Percentiles rank a stretch among this genome's conserved stretches.
These are phyloP conservation scores for Phialophora tarda DNA, from an alignment of 2,329 filamentous ascomycete genomes.

Conservation along the genomic window DNA sequence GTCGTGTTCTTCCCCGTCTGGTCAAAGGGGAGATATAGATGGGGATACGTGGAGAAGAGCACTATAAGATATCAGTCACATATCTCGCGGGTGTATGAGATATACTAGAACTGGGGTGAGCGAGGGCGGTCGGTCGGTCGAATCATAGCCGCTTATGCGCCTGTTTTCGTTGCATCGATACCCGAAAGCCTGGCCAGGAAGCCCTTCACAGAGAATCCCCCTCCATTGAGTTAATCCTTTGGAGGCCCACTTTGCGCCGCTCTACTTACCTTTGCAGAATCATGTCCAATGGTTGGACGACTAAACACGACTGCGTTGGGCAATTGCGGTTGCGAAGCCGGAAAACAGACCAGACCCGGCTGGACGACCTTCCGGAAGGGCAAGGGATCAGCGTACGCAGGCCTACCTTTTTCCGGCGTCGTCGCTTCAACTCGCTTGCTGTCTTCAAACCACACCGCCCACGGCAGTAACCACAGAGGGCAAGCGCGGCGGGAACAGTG, in stretches of 20 bases:
- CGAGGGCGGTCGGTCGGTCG: neutral
- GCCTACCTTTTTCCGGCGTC: neutral
- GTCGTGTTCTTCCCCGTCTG: neutral
- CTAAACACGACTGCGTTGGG: conserved; percentile 5
- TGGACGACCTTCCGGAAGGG: neutral
- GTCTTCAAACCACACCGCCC: conserved; percentile 5
- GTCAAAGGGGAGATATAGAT: neutral
- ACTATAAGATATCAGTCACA: conserved; percentile 6
- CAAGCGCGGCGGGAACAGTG: neutral
- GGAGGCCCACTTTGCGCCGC: neutral
- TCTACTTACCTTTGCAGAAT: neutral
- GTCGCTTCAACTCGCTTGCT: conserved; percentile 9
- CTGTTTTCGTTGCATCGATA: neutral
- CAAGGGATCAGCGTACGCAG: conserved; percentile 10
- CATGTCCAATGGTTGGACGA: neutral
- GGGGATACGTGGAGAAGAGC: neutral
- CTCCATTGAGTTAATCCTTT: neutral
- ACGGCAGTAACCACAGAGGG: conserved; percentile 1
- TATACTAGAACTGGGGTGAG: neutral
- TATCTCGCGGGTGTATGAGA: neutral
- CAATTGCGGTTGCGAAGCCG: neutral
- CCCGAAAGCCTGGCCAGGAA: neutral
- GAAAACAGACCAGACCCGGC: neutral
- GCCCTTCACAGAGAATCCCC: neutral
- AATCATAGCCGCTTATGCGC: conserved; percentile 7